phyloP scores from a whole-genome alignment of 768 basidiomycete genomes.

The Ramaria sp. region DNA sequence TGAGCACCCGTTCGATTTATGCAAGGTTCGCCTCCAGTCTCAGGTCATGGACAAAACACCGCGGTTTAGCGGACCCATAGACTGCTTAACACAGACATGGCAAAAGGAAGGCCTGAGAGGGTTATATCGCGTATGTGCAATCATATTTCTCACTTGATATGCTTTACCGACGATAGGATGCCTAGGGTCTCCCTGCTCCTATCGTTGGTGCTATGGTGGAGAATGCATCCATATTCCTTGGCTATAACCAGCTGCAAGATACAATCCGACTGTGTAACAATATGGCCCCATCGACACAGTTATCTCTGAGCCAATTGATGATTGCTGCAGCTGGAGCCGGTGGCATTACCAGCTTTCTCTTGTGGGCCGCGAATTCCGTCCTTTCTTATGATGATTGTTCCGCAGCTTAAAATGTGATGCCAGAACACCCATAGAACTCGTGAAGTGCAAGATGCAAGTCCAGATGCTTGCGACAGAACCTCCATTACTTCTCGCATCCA shows the following conservation, averaged over 20 bases:
- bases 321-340: slow-evolving; percentile 86
- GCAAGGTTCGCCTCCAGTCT: slow-evolving; percentile 88
- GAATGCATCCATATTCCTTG: slow-evolving; percentile 79
- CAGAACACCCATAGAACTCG: slow-evolving; percentile 87
- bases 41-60: slow-evolving; percentile 67
- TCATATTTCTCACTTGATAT: not conserved
- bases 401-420: not conserved
- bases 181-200: slow-evolving; percentile 82
- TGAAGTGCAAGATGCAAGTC: slow-evolving; percentile 98
- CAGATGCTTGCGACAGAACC: slow-evolving; percentile 52
- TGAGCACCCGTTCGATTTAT: slow-evolving; percentile 92
- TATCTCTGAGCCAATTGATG: slow-evolving; percentile 59
- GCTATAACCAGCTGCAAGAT: slow-evolving; percentile 70
- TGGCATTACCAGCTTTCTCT: slow-evolving; percentile 70
- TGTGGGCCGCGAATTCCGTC: slow-evolving; percentile 40
- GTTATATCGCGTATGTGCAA: slow-evolving; percentile 65
- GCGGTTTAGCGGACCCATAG: slow-evolving; percentile 76
- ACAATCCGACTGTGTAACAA: slow-evolving; percentile 35
- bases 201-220: slow-evolving; percentile 88
- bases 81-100: slow-evolving; percentile 80
- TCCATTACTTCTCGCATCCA: slow-evolving; percentile 13
- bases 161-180: not conserved
- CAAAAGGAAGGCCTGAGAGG: slow-evolving; percentile 72
- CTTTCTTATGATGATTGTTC: not conserved
- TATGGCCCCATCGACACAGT: slow-evolving; percentile 26